Conservation (phyloP, 805 yeast genomes). For the Candida coquimbonensis region DNA sequence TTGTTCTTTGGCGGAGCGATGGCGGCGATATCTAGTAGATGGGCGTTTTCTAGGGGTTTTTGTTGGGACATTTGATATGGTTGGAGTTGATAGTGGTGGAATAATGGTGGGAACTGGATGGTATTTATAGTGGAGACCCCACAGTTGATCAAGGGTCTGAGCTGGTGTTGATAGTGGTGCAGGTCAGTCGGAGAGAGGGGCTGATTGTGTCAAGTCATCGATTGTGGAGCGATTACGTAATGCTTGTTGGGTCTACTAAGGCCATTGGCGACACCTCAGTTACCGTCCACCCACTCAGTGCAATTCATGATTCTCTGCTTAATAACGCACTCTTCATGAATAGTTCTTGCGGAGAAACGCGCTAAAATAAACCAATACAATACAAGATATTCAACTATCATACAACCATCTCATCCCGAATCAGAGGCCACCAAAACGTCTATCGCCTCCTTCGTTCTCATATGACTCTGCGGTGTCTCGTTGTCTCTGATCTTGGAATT, state of each 20-base stretch:
- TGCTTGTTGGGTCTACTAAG: no score
- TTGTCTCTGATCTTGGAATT: neutral
- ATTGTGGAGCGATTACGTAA: neutral
- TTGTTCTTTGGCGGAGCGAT: slow-evolving; percentile 20
- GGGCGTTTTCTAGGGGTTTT: slow-evolving; percentile 24
- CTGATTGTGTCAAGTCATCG: neutral
- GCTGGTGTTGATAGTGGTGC: neutral
- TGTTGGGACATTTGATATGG: slow-evolving; percentile 15
- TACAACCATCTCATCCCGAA: no score
- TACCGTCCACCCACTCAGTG: no score
- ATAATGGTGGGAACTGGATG: no score
- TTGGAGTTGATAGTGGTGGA: neutral
- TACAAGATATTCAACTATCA: no score
- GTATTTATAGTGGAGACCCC: neutral
- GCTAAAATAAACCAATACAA: no score
- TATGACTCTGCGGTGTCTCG: no score
- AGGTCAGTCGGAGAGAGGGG: neutral
- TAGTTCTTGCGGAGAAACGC: no score
- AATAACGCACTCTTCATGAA: neutral
- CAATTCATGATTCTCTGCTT: neutral
- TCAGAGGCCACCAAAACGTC: no score
- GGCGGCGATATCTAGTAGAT: slow-evolving; percentile 23
- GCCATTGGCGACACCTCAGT: no score
- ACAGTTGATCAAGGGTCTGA: neutral
- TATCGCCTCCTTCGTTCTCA: no score